These are phyloP conservation scores for Hemerocallis citrina DNA, from an alignment of 106 monocot species.

Conservation along the genomic window DNA sequence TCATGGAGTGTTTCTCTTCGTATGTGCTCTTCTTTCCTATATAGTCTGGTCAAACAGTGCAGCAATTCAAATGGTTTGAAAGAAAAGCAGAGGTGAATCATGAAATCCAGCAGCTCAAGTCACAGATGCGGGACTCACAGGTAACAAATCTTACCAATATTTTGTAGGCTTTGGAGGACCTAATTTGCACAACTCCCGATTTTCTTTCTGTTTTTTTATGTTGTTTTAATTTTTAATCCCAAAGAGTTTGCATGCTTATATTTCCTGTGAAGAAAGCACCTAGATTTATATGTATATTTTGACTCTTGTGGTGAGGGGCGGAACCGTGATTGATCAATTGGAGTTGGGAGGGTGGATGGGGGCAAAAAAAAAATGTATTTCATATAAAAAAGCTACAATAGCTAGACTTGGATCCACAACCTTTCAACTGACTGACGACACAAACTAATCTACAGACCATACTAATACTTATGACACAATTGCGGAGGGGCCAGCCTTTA, in stretches of 20 bases:
- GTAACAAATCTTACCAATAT: constrained; percentile 13
- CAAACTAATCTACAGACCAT: too few relatives aligned
- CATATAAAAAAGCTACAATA: too few relatives aligned
- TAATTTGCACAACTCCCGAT: background rate
- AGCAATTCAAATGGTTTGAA: constrained; percentile 79
- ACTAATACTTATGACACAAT: too few relatives aligned
- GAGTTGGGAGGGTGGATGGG: too few relatives aligned
- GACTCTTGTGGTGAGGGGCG: too few relatives aligned
- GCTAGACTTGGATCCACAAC: too few relatives aligned
- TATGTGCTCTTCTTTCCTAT: background rate
- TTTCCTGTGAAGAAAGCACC: background rate
- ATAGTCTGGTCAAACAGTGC: constrained; percentile 81
- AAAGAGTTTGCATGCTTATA: background rate
- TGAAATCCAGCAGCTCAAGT: constrained; percentile 90
- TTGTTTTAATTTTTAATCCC: background rate
- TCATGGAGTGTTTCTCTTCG: background rate
- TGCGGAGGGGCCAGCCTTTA: too few relatives aligned
- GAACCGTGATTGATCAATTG: too few relatives aligned
- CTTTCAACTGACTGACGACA: too few relatives aligned
- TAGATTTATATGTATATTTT: background rate
- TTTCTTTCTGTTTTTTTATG: background rate
- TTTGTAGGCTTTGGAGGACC: background rate
- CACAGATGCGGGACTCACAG: constrained; percentile 94
- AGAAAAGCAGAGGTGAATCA: constrained; percentile 96
- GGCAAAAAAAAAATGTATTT: too few relatives aligned